Percentiles rank a stretch among this genome's conserved stretches.
These are phyloP conservation scores for Lasiosphaeria ovina DNA, from an alignment of 495 filamentous ascomycete species.

Conservation along the genomic window DNA sequence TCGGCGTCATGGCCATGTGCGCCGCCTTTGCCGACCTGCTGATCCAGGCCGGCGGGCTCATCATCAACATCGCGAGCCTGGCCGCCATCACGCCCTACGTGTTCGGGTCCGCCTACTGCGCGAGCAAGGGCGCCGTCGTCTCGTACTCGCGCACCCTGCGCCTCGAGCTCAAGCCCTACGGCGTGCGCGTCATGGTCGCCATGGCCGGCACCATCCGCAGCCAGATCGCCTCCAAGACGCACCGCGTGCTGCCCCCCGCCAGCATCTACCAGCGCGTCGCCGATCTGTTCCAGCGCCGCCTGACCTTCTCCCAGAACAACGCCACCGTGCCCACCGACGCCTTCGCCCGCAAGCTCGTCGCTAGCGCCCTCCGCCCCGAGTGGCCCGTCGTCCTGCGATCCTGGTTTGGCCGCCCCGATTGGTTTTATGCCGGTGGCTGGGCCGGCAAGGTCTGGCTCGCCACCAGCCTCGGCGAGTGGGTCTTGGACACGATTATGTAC, in stretches of 20 bases:
- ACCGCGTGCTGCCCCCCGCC: slow-evolving; percentile 37
- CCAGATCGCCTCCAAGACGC: slow-evolving; percentile 39
- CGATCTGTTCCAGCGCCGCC: slow-evolving; percentile 42
- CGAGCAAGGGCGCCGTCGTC: slow-evolving; percentile 52
- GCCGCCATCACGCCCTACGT: slow-evolving; percentile 45
- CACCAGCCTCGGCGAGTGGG: slow-evolving; percentile 41
- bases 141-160: slow-evolving; percentile 52
- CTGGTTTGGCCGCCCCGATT: slow-evolving; percentile 47
- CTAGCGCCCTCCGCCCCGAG: slow-evolving; percentile 35
- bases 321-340: slow-evolving; percentile 38
- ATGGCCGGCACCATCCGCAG: slow-evolving; percentile 51
- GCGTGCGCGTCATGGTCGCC: slow-evolving; percentile 53
- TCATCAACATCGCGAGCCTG: slow-evolving; percentile 56
- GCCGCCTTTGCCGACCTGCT: slow-evolving; percentile 55
- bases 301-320: slow-evolving; percentile 46
- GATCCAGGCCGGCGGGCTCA: slow-evolving; percentile 49
- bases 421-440: slow-evolving; percentile 47
- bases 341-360: slow-evolving; percentile 39
- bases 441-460: slow-evolving; percentile 30
- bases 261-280: slow-evolving; percentile 42
- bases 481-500: slow-evolving; percentile 34
- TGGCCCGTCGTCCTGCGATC: slow-evolving; percentile 32
- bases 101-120: slow-evolving; percentile 52
- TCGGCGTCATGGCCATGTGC: slow-evolving; percentile 53
- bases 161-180: slow-evolving; percentile 53